phyloP scores from a whole-genome alignment of 2,329 filamentous ascomycete genomes.

The Lecanicillium sp. region DNA sequence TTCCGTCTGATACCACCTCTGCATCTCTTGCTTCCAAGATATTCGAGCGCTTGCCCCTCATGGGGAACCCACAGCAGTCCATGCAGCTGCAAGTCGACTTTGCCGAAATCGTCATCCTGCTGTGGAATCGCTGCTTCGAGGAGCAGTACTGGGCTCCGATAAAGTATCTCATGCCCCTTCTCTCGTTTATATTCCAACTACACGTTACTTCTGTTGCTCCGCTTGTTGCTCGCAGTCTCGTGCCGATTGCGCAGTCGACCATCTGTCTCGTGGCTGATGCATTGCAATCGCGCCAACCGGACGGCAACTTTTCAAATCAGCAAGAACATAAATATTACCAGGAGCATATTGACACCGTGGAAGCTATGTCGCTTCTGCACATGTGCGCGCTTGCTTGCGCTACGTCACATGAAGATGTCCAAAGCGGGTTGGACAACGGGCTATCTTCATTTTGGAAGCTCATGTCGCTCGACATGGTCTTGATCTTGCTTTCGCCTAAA shows the following conservation, averaged over 20 bases:
- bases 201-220: conserved; percentile 55
- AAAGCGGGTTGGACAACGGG: conserved; percentile 25
- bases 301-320: conserved; percentile 41
- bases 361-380: conserved; percentile 62
- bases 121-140: conserved; percentile 63
- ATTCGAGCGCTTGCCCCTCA: conserved; percentile 57
- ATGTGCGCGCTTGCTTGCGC: conserved; percentile 55
- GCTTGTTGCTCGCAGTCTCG: conserved; percentile 51
- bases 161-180: conserved; percentile 56
- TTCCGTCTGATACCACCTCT: conserved; percentile 56
- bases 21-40: conserved; percentile 62
- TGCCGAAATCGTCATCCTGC: conserved; percentile 53
- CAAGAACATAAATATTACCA: conserved; percentile 33
- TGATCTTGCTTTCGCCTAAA: conserved; percentile 61
- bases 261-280: conserved; percentile 54
- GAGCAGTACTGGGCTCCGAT: conserved; percentile 60
- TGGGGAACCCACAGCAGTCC: conserved; percentile 43
- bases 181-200: conserved; percentile 57
- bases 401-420: conserved; percentile 28
- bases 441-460: conserved; percentile 57
- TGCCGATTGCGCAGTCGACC: conserved; percentile 52
- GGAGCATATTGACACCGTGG: conserved; percentile 55
- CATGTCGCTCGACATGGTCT: conserved; percentile 59
- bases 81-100: conserved; percentile 58
- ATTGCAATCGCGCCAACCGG: conserved; percentile 42